A percentile compares a stretch with the other conserved stretches of the same genome.
These are phyloP conservation scores for Azolla pinnata DNA, from an alignment of 75 land plant genomes.

Conservation along the genomic window DNA sequence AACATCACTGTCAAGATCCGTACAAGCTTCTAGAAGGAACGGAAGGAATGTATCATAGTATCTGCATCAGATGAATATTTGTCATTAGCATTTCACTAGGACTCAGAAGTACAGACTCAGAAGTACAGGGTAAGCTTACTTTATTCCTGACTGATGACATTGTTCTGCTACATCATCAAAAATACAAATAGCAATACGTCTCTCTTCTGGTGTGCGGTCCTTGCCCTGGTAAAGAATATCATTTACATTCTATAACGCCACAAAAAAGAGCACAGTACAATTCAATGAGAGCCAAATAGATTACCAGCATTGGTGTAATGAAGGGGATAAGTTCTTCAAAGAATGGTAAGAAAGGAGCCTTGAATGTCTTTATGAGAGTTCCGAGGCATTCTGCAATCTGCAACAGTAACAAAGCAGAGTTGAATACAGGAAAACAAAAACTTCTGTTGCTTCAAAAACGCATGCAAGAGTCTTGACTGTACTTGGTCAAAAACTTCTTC, in stretches of 20 bases:
- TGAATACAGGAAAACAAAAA: neutral
- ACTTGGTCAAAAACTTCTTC: conserved; percentile 86
- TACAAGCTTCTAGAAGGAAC: conserved; percentile 68
- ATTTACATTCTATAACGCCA: too few relatives aligned
- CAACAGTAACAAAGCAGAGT: neutral
- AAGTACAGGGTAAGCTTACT: conserved; percentile 21
- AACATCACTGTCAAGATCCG: conserved; percentile 64
- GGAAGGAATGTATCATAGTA: conserved; percentile 83
- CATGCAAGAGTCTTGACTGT: too few relatives aligned
- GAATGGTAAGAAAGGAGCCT: conserved; percentile 60
- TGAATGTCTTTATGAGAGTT: conserved; percentile 56
- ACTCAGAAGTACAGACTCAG: neutral
- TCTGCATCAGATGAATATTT: conserved; percentile 19
- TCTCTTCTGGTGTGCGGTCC: conserved; percentile 71
- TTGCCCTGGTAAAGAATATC: conserved; percentile 42
- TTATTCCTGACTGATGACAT: conserved; percentile 58
- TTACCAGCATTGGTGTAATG: conserved; percentile 75
- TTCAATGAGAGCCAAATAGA: neutral
- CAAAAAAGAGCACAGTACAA: too few relatives aligned
- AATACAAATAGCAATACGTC: conserved; percentile 80
- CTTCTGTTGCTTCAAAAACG: neutral
- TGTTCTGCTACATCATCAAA: conserved; percentile 92
- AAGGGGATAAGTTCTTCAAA: conserved; percentile 63
- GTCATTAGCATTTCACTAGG: neutral
- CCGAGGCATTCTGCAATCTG: conserved; percentile 80